Conservation (phyloP, 2,329 filamentous ascomycete genomes). For the Fusarium metavorans region DNA sequence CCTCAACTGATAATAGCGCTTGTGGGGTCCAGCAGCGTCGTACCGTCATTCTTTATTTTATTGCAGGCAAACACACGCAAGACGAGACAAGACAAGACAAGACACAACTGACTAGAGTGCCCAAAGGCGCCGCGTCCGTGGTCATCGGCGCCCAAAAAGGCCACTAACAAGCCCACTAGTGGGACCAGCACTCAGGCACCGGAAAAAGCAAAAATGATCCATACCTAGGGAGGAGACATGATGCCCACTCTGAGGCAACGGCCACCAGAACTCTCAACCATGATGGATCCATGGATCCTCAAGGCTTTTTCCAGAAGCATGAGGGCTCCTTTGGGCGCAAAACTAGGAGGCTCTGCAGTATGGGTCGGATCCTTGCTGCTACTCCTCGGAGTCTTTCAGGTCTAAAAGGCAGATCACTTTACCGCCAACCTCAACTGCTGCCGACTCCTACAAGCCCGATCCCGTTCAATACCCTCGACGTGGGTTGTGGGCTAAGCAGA, state of each 20-base stretch:
- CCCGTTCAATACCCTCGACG: slow-evolving; percentile 1
- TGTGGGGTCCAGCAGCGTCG: slow-evolving; percentile 18
- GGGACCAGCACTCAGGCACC: slow-evolving; percentile 37
- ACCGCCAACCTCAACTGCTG: not conserved
- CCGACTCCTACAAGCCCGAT: slow-evolving; percentile 14
- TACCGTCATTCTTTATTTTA: slow-evolving; percentile 2
- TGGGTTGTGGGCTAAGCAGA: slow-evolving; percentile 16
- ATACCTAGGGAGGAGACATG: slow-evolving; percentile 26
- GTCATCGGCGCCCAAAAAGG: slow-evolving; percentile 22
- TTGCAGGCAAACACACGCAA: slow-evolving; percentile 6
- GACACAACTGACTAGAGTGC: slow-evolving; percentile 16
- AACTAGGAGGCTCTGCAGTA: not conserved
- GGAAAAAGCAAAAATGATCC: slow-evolving; percentile 30
- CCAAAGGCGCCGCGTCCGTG: slow-evolving; percentile 3
- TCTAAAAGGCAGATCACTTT: not conserved
- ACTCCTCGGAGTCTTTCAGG: not conserved
- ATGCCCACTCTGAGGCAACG: slow-evolving; percentile 30
- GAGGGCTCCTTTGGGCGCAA: not conserved
- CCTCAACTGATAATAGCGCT: not conserved
- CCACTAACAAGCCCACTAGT: slow-evolving; percentile 32
- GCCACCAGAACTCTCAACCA: slow-evolving; percentile 3
- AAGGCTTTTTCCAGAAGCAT: slow-evolving; percentile 29
- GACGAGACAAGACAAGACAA: slow-evolving; percentile 13
- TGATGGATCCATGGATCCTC: slow-evolving; percentile 21
- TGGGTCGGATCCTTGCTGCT: not conserved